phyloP scores from a whole-genome alignment of 768 basidiomycete species.

The Xerocomellus dryophilus region DNA sequence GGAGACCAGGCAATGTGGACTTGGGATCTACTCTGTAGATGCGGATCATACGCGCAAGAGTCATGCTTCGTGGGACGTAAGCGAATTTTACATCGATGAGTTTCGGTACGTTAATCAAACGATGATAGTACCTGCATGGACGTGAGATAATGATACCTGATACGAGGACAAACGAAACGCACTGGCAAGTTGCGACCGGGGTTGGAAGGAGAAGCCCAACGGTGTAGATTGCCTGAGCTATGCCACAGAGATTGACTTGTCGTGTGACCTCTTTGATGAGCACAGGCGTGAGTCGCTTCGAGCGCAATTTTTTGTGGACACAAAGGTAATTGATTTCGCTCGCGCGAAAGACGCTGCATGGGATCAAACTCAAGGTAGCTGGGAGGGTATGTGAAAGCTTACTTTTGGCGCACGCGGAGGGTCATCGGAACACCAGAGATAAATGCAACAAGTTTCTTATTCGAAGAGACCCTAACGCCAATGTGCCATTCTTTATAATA shows the following conservation, averaged over 20 bases:
- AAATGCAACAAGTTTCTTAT: conserved; percentile 93
- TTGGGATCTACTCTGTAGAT: conserved; percentile 62
- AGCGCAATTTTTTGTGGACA: conserved; percentile 95
- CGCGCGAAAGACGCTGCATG: conserved; percentile 57
- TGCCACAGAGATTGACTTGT: conserved; percentile 80
- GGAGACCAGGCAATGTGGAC: conserved; percentile 58
- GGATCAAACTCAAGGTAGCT: conserved; percentile 4
- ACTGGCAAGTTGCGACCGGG: conserved; percentile 84
- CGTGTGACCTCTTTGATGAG: conserved; percentile 97
- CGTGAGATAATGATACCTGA: conserved; percentile 4
- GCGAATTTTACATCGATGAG: conserved; percentile 89
- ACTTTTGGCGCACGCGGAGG: conserved; percentile 84
- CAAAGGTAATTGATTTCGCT: conserved; percentile 98
- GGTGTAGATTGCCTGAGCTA: conserved; percentile 98
- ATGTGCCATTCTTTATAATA: conserved; percentile 94
- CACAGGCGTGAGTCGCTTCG: conserved; percentile 91
- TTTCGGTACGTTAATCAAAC: conserved; percentile 87
- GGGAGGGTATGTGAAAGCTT: conserved; percentile 27
- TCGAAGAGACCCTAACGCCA: conserved; percentile 87
- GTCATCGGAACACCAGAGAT: conserved; percentile 90
- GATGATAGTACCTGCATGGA: conserved; percentile 76
- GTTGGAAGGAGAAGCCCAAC: conserved; percentile 93
- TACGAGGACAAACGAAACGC: conserved; percentile 22
- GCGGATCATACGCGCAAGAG: conserved; percentile 86
- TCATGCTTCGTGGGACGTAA: conserved; percentile 81